phyloP scores from a whole-genome alignment of 176 grass and related monocot species.

The Musa troglodytarum region DNA sequence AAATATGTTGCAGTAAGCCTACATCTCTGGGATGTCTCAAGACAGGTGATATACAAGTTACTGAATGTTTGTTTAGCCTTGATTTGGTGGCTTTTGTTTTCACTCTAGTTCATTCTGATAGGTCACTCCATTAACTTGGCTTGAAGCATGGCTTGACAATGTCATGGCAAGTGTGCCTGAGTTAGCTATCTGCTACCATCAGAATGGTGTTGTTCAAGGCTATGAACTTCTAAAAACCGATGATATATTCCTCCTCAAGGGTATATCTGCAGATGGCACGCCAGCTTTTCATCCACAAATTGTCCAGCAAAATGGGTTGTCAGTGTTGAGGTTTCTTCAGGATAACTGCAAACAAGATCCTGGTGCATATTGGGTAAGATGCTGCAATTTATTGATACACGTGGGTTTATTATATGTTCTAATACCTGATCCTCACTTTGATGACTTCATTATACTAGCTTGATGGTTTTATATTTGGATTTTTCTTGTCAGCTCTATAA shows the following conservation, averaged over 20 bases:
- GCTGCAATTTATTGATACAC: conserved; percentile 1
- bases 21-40: conserved; percentile 92
- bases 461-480: neutral
- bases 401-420: neutral
- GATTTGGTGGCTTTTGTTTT: conserved; percentile 5
- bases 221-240: conserved; percentile 96
- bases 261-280: conserved; percentile 83
- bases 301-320: conserved; percentile 95
- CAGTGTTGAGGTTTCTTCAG: conserved; percentile 88
- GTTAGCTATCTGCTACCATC: conserved; percentile 93
- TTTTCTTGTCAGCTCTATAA: conserved; percentile 75
- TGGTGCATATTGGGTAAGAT: conserved; percentile 92
- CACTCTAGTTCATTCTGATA: conserved; percentile 29
- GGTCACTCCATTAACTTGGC: conserved; percentile 91
- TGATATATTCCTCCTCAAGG: conserved; percentile 92
- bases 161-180: conserved; percentile 95
- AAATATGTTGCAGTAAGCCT: conserved; percentile 92
- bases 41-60: conserved; percentile 45
- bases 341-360: conserved; percentile 96
- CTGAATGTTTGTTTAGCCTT: conserved; percentile 22
- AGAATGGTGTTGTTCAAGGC: conserved; percentile 95
- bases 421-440: neutral
- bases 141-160: conserved; percentile 99
- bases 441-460: conserved; percentile 11
- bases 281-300: conserved; percentile 92